A percentile compares a stretch with the other conserved stretches of the same genome.
Evolutionary conservation across 305 asterid genomes (phyloP).

Genomic region (Petunia hybrid): DNA sequence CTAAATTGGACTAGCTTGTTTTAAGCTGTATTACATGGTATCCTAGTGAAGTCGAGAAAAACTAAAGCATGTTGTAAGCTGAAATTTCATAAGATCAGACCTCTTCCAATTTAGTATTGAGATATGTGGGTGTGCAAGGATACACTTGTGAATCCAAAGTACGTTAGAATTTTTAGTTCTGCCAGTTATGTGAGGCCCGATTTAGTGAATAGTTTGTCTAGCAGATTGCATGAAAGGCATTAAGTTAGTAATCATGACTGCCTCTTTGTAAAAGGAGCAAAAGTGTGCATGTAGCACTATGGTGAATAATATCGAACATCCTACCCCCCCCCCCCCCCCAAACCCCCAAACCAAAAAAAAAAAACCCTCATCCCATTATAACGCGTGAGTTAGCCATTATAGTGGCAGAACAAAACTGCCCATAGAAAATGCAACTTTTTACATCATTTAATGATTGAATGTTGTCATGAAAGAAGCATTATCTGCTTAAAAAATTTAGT

Average conservation of each 20-base stretch:
- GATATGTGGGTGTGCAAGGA: background rate
- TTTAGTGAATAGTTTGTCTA: background rate
- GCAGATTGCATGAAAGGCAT: background rate
- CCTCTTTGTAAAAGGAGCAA: background rate
- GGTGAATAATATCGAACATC: background rate
- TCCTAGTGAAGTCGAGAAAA: background rate
- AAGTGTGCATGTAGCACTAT: background rate
- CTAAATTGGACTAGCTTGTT: background rate
- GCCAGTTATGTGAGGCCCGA: background rate
- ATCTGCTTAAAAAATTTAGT: background rate
- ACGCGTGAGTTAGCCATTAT: background rate
- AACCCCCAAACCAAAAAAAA: no score
- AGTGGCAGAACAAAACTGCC: background rate
- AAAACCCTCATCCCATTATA: background rate
- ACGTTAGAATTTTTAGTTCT: background rate
- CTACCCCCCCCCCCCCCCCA: background rate
- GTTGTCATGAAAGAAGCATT: background rate
- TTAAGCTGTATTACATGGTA: background rate
- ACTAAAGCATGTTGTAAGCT: background rate
- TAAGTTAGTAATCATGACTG: background rate
- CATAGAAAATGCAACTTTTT: background rate
- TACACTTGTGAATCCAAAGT: background rate
- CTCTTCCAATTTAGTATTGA: background rate
- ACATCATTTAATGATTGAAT: background rate
- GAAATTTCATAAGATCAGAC: background rate